These are phyloP conservation scores for Rubia balearica DNA, from an alignment of 305 asterid species.

Conservation along the genomic window DNA sequence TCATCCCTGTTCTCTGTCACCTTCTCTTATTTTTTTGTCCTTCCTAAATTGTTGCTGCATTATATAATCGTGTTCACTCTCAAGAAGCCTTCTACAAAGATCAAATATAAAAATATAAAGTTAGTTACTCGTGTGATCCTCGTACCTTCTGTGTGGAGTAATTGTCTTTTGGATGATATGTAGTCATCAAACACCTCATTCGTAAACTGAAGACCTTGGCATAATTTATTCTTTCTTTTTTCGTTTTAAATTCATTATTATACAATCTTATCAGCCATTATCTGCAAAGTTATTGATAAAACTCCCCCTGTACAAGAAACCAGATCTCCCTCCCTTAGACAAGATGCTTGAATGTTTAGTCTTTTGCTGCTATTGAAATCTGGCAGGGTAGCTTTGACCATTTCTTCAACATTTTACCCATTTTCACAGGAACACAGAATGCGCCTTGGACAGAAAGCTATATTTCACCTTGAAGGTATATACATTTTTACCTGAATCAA, in stretches of 20 bases:
- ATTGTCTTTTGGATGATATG: background rate
- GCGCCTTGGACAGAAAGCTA: slow-evolving; percentile 94
- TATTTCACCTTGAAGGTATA: slow-evolving; percentile 97
- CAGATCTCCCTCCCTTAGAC: background rate
- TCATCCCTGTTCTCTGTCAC: background rate
- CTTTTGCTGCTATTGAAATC: background rate
- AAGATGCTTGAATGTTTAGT: background rate
- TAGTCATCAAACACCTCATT: background rate
- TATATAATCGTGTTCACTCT: background rate
- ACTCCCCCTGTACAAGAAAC: background rate
- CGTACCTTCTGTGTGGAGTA: background rate
- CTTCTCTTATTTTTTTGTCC: background rate
- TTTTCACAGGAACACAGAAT: slow-evolving; percentile 73
- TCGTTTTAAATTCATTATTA: background rate
- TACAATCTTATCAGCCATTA: background rate
- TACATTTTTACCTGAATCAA: background rate
- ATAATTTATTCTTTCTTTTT: background rate
- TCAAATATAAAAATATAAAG: background rate
- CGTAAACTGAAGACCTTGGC: background rate
- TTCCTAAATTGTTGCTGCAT: background rate
- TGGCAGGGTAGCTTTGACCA: background rate
- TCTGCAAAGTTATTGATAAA: background rate
- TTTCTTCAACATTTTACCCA: background rate
- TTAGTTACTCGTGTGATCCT: background rate
- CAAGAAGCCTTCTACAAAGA: background rate